A percentile compares a stretch with the other conserved stretches of the same genome.
These are phyloP conservation scores for Blastobotrys mokoenaii DNA, from an alignment of 805 yeast species.

Conservation along the genomic window DNA sequence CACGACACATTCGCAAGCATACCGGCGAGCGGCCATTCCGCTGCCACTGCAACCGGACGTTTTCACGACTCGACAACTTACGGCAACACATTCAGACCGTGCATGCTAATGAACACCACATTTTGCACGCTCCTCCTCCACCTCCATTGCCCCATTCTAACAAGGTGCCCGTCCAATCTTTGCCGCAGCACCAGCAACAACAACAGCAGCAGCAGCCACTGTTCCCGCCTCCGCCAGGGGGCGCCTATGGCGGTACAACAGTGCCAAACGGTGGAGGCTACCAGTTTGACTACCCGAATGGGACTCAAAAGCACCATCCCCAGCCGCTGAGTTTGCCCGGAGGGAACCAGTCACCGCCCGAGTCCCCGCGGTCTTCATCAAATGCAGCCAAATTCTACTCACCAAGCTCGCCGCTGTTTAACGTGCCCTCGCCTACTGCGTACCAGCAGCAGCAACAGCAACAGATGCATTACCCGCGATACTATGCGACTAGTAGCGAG, in stretches of 20 bases:
- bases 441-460: conserved; percentile 10
- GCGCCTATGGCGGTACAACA: too few species aligned
- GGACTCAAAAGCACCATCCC: background rate
- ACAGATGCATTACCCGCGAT: background rate
- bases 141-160: conserved; percentile 11
- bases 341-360: conserved; percentile 5
- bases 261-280: too few species aligned
- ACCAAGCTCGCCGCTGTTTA: conserved; percentile 14
- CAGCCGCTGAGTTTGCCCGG: too few species aligned
- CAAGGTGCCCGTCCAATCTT: conserved; percentile 1
- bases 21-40: conserved; percentile 92
- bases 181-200: conserved; percentile 2
- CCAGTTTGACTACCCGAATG: background rate
- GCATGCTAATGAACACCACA: conserved; percentile 44
- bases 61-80: conserved; percentile 77
- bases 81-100: conserved; percentile 89
- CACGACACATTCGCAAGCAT: conserved; percentile 86
- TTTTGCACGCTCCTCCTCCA: conserved; percentile 19
- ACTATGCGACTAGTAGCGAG: conserved; percentile 3
- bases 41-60: conserved; percentile 69
- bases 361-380: conserved; percentile 5
- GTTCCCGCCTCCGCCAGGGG: too few species aligned
- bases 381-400: conserved; percentile 6
- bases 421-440: conserved; percentile 2
- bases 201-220: conserved; percentile 7